Percentiles rank a stretch among this genome's conserved stretches.
Evolutionary conservation across 1,139 yeast genomes (phyloP).

Genomic region (Suhomyces terraborum): DNA sequence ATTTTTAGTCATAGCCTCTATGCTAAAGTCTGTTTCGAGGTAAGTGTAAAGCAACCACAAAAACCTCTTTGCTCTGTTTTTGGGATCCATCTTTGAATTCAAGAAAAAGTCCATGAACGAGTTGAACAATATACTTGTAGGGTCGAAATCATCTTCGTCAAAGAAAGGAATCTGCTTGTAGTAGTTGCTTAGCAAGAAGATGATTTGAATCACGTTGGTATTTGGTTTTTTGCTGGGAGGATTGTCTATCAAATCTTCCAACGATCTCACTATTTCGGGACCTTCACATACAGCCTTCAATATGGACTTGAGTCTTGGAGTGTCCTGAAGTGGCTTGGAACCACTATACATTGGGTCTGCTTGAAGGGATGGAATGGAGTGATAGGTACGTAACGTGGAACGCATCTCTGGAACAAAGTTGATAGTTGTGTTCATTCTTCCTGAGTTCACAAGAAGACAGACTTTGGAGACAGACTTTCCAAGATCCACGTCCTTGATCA

Average conservation of each 20-base stretch:
- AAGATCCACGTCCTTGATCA: conserved; percentile 61
- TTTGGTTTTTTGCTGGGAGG: conserved; percentile 47
- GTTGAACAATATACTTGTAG: conserved; percentile 8
- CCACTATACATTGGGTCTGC: conserved; percentile 54
- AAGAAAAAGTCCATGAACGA: conserved; percentile 66
- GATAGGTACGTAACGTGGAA: conserved; percentile 87
- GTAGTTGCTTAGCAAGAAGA: conserved; percentile 72
- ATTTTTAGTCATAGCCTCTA: conserved; percentile 54
- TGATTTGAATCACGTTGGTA: conserved; percentile 63
- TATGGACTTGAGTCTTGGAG: conserved; percentile 88
- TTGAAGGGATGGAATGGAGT: conserved; percentile 89
- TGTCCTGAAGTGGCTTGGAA: conserved; percentile 85
- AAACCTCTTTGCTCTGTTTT: conserved; percentile 68
- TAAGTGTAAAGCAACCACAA: conserved; percentile 84
- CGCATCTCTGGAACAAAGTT: conserved; percentile 97
- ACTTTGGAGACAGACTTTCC: conserved; percentile 79
- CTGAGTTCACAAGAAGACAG: conserved; percentile 85
- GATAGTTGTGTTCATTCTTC: conserved; percentile 92
- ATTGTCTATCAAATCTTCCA: conserved; percentile 47
- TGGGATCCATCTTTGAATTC: conserved; percentile 54
- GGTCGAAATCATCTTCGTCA: conserved; percentile 13
- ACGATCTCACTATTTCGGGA: conserved; percentile 41
- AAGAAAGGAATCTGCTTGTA: conserved; percentile 46
- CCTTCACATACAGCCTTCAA: conserved; percentile 74
- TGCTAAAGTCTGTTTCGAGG: conserved; percentile 66